Conservation (phyloP, 192 early-diverging fungal species). For the Dimargaris xerosporica region DNA sequence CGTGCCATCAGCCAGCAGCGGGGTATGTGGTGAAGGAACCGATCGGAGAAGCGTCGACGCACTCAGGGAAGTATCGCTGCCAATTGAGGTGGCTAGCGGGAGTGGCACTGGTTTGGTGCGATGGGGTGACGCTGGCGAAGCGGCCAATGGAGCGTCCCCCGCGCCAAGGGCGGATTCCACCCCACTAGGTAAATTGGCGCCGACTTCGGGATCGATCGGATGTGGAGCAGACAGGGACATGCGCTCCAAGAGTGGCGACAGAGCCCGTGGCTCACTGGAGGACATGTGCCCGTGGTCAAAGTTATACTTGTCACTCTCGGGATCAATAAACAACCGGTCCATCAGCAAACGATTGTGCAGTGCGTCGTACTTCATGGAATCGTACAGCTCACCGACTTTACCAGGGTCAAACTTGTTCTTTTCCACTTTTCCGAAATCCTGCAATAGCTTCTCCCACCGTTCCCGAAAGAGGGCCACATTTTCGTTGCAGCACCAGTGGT, state of each 20-base stretch:
- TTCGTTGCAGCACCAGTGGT: constrained; percentile 82
- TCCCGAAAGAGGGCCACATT: constrained; percentile 73
- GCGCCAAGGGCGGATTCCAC: not conserved
- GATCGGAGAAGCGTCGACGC: not conserved
- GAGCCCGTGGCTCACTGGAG: not conserved
- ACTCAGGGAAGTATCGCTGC: not conserved
- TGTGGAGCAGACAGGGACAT: not conserved
- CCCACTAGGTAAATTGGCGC: not conserved
- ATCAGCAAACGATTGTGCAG: constrained; percentile 84
- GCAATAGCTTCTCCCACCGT: constrained; percentile 93
- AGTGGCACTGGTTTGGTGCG: not conserved
- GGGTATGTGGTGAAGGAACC: not conserved
- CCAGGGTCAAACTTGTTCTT: constrained; percentile 54
- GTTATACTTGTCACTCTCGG: not conserved
- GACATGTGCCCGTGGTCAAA: not conserved
- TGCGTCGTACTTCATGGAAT: constrained; percentile 94
- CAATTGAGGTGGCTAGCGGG: not conserved
- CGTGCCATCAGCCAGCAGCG: too few species aligned
- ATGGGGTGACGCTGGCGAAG: not conserved
- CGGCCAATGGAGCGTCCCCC: not conserved
- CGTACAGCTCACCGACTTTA: constrained; percentile 84
- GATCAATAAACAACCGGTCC: constrained; percentile 45
- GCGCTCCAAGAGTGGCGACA: not conserved
- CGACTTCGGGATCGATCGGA: not conserved
- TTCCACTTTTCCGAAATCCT: constrained; percentile 56